These are phyloP conservation scores for Omphalotus guepiniiformis DNA, from an alignment of 768 basidiomycete species.

Conservation along the genomic window DNA sequence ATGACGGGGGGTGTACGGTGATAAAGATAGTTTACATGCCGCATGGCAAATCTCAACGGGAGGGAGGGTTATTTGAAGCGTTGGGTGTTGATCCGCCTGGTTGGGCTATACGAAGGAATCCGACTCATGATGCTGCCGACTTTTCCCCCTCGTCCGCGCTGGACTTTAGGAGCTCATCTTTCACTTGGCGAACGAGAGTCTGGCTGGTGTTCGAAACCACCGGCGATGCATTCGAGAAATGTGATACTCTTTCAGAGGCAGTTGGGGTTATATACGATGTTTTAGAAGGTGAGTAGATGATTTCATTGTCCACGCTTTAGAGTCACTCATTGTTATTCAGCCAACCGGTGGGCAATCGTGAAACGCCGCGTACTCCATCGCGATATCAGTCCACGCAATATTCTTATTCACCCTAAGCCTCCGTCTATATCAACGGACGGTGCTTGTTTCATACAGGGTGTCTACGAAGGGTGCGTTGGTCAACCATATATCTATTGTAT, in stretches of 20 bases:
- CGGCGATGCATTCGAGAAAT: neutral
- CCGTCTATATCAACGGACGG: too few species aligned
- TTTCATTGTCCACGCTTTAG: too few species aligned
- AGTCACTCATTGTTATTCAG: too few species aligned
- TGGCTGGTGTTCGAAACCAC: neutral
- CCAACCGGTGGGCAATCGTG: too few species aligned
- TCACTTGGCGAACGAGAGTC: neutral
- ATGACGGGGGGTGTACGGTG: neutral
- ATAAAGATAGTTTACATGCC: neutral
- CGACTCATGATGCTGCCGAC: neutral
- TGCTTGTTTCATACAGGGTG: too few species aligned
- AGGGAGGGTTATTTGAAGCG: neutral
- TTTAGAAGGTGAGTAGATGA: too few species aligned
- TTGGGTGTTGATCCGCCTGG: neutral
- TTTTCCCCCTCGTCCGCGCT: neutral
- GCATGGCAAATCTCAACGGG: neutral
- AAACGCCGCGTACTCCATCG: too few species aligned
- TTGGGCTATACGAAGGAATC: neutral
- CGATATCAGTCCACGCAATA: too few species aligned
- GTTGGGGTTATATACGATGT: too few species aligned
- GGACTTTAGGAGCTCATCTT: neutral
- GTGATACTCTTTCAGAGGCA: neutral
- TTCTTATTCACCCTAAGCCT: too few species aligned
- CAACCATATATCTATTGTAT: too few species aligned
- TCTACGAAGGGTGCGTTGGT: too few species aligned